Evolutionary conservation across 495 filamentous ascomycete genomes (phyloP), one percentile per base, ranked within the genome.

Genomic region (Talaromyces trachyspermus): DNA sequence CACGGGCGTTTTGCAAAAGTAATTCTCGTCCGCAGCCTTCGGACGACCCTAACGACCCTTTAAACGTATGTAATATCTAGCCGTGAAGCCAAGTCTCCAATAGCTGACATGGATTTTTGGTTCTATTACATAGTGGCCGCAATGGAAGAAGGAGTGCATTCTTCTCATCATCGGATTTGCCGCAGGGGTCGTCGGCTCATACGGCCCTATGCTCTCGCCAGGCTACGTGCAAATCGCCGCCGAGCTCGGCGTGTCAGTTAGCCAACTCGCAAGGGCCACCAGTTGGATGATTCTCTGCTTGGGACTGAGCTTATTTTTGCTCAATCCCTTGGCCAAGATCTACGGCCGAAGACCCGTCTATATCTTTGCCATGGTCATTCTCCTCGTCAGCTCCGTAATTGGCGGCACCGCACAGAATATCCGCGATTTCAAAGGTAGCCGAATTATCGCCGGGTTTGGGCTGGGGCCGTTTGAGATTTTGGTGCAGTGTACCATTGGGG

Each of bases 271-370:
- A 9, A 60, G 66, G 38, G 62, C 63, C 19, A 68, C 68, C 4
- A 68, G 71, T 22, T 77, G 71, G 60, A 65, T 71, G 14, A 68
- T 76, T 47, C 54, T 76, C 47, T 61, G 70, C 4, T 65, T 74
- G 24, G 75, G 74, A 3, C 25, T 72, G 14, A 66, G 67, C 7
- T 67, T 71, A 5, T 79, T 82, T 58, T 54, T 82, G 30, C 66
- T 70, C 23, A 79, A 78, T 48, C 79, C 77, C 2, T 50, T 79
- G 12, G 75, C 75, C 12, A 78, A 80, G 42, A 70, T 81, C 32
- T 66, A 72, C 57, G 79, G 79, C 2, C 72, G 76, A 46, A 69
- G 79, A 0, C 77, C 79, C 1, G 63, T 83, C 7, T 82, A 78
- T 57, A 57, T 80, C 10, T 30, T 79, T 23, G 66, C 74, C 17